Base-by-base conservation (phyloP, 768 basidiomycete genomes). In the Pleurotus pulmonarius region DNA sequence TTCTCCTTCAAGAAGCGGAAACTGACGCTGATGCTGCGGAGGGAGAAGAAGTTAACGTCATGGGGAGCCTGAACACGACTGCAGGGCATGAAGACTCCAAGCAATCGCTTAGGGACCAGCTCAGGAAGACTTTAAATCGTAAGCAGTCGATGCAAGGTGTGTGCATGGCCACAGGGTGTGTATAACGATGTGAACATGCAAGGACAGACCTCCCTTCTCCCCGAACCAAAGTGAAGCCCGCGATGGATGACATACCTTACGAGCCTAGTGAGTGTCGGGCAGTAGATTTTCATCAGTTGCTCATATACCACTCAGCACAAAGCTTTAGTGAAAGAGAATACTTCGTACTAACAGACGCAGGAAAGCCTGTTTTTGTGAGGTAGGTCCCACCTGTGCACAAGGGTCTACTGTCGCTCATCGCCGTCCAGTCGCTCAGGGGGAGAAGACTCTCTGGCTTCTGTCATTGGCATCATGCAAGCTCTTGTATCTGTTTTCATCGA, bases 311-410 rank as follows among this genome's bases (percentile, higher is more conserved):
- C 58, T 49, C 60, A 80, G 78, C 64, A 38, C 65, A 72, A 52
- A 66, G 67, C 49, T 81, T 76, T 64, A 73, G 77, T 51, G 83
- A 81, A 20, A 79, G 94, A 52, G 84, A 92, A 66, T 99, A 98
- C 69, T 97, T 91, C 65, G 83, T 98, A 13, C 79, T 98, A 16
- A 98, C 95, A 0, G 86, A 95, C 59, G 97, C 97, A 26, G 97
- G 97, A 25, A 98, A 99, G 70, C 95, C 95, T n/a, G 94, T 99
- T 9, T 99, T 91, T 65, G 79, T 85, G 43, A 92, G 91, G 94
- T 90, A 69, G 58, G 75, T 62, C 46, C 51, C 20, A 49, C 26
- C 0, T 20, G 4, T 15, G 13, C 16, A 11, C 11, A 11, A 11
- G 9, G 9, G 11, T 11, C 4, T 34, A 11, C 29, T 3, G 29